Evolutionary conservation across 345 rosid species (phyloP).

Genomic region (Brassica cretica): DNA sequence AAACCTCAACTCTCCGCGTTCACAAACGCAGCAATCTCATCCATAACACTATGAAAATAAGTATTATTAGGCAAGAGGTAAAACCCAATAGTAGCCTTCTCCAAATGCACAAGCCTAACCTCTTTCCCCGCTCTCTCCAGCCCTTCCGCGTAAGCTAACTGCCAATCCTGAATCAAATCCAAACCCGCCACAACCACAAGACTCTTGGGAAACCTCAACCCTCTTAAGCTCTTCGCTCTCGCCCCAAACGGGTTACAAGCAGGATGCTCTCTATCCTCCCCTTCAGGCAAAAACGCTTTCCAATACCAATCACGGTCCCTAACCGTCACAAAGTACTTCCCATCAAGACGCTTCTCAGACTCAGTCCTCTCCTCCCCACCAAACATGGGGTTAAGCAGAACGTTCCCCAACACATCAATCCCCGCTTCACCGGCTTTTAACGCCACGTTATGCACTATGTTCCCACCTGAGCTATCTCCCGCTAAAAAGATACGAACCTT

Average conservation of each 20-base stretch:
- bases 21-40: neutral
- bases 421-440: slow-evolving; percentile 65
- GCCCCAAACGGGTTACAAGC: slow-evolving; percentile 90
- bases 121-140: slow-evolving; percentile 69
- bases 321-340: slow-evolving; percentile 73
- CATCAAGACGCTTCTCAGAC: slow-evolving; percentile 78
- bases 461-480: slow-evolving; percentile 95
- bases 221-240: slow-evolving; percentile 47
- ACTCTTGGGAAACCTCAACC: neutral
- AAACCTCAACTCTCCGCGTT: neutral
- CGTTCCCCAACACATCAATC: slow-evolving; percentile 61
- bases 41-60: slow-evolving; percentile 29
- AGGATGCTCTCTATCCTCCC: slow-evolving; percentile 80
- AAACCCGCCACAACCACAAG: slow-evolving; percentile 62
- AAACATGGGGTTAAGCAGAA: slow-evolving; percentile 87
- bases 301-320: slow-evolving; percentile 90
- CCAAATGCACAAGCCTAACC: slow-evolving; percentile 65
- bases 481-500: slow-evolving; percentile 78
- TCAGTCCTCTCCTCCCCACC: slow-evolving; percentile 81
- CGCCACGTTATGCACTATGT: slow-evolving; percentile 84
- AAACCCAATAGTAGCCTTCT: slow-evolving; percentile 85
- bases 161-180: slow-evolving; percentile 87
- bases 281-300: slow-evolving; percentile 84
- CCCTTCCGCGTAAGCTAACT: slow-evolving; percentile 67
- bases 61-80: slow-evolving; percentile 77